Evolutionary conservation across 768 basidiomycete genomes (phyloP).

Genomic region (Termitomyces sp.): DNA sequence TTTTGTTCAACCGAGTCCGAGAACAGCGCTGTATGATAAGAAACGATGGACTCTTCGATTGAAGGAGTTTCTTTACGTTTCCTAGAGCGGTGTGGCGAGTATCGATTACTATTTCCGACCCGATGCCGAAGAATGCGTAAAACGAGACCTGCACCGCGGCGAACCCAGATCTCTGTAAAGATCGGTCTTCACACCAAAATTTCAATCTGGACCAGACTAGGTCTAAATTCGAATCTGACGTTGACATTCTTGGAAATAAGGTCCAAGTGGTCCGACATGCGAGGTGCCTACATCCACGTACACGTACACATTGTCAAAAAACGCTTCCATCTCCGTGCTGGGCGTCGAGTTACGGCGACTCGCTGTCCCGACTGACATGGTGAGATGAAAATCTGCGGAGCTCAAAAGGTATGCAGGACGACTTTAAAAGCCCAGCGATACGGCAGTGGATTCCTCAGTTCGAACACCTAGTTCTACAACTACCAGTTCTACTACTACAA

Average conservation of each 20-base stretch:
- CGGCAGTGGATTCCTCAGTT: not conserved
- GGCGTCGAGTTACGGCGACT: not conserved
- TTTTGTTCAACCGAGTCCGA: not conserved
- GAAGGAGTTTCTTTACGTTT: not conserved
- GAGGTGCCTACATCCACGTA: not conserved
- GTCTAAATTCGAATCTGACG: not conserved
- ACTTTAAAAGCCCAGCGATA: not conserved
- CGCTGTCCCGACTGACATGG: not conserved
- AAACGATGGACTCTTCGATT: not conserved
- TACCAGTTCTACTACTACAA: not conserved
- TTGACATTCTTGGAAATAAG: not conserved
- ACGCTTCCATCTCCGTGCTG: not conserved
- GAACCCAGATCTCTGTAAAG: not conserved
- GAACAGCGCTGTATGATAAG: not conserved
- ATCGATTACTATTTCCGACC: not conserved
- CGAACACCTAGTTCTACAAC: not conserved
- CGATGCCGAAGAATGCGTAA: not conserved
- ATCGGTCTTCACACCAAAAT: not conserved
- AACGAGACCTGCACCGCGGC: not conserved
- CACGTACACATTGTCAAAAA: not conserved
- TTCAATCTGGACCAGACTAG: not conserved
- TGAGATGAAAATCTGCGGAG: not conserved
- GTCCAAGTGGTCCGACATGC: not conserved
- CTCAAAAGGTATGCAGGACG: not conserved
- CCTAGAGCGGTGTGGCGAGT: not conserved